Conservation (phyloP, 2,329 filamentous ascomycete species). For the Esteya vermicola region DNA sequence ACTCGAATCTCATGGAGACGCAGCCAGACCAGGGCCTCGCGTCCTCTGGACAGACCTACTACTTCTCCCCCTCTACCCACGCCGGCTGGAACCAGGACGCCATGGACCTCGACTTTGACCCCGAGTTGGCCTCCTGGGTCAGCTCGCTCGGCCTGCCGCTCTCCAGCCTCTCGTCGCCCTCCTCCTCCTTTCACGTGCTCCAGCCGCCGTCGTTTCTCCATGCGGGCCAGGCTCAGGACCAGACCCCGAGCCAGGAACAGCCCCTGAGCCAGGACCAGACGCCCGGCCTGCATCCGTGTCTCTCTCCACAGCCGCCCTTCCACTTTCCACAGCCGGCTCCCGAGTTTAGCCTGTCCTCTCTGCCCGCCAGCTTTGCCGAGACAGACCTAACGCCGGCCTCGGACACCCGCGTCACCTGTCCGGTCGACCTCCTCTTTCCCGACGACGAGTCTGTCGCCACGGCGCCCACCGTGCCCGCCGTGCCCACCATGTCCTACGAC, state of each 20-base stretch:
- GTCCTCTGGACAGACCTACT: no score
- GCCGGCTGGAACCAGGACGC: slow-evolving; percentile 11
- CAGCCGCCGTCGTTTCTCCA: slow-evolving; percentile 1
- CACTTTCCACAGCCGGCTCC: neutral
- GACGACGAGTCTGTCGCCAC: slow-evolving; percentile 9
- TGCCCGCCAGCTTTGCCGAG: slow-evolving; percentile 1
- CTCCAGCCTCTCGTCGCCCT: no score
- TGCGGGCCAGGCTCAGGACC: slow-evolving; percentile 2
- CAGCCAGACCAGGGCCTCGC: no score
- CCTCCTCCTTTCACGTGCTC: neutral
- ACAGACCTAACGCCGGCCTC: neutral
- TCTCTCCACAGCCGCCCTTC: neutral
- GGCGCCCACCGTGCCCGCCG: neutral
- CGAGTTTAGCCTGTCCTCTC: neutral
- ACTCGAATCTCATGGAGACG: no score
- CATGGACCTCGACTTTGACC: slow-evolving; percentile 17
- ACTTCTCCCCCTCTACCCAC: slow-evolving; percentile 1
- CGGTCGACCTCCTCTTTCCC: slow-evolving; percentile 10
- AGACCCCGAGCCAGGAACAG: no score
- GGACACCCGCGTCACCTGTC: neutral
- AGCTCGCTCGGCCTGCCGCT: slow-evolving; percentile 7
- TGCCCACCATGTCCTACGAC: no score
- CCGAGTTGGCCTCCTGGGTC: slow-evolving; percentile 12
- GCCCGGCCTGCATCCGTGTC: no score
- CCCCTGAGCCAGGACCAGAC: no score